Evolutionary conservation across 371 early-diverging fungal genomes (phyloP), one percentile per base, ranked within the genome.

Genomic region (Conidiobolus coronatus): DNA sequence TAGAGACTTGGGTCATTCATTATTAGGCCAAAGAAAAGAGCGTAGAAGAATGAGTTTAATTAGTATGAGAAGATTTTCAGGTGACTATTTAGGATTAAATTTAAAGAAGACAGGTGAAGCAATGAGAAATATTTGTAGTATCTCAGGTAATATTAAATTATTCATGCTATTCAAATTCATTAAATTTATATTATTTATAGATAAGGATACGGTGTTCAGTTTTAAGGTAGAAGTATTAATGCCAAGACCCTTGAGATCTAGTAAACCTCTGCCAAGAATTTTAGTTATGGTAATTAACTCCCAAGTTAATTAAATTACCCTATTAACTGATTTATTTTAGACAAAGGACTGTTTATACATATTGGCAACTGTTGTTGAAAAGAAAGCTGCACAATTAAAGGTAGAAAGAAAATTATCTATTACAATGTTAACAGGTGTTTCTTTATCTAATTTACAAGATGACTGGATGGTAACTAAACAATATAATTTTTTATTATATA

Each of bases 1-100:
- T 63, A 78, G 95, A 39, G 88, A 92, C 53, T 78, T 86, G 65
- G 89, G 90, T 19, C 86, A 85, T 51, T 78, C 86, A 47, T 71
- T 96, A n/a, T 66, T 94, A 58, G 79, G 65, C 43, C 74, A 73
- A 24, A 75, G 86, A 42, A 94, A 92, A 61, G 91, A 93, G 56
- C 70, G 93, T 49, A 77, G 91, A 49, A 63, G 93, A 40, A 83
- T 80, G 62, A 81, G 83, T 40, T 56, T 96, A 38, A 68, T 85
- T 40, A 77, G 78, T 41, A 71, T 73, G 67, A 71, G 95, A 49
- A 73, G 83, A 42, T 94, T 81, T 58, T 58, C 73, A 35, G 96
- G 96, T 19, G 96, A 96, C 55, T 94, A 96, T 55, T 57, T 96
- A 38, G 76, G 71, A 46, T 73, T 85, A 43, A 65, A 78, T 54